Percentiles rank a stretch among this genome's conserved stretches.
phyloP scores from a whole-genome alignment of 495 filamentous ascomycete species.

The Aspergillus biplanus region DNA sequence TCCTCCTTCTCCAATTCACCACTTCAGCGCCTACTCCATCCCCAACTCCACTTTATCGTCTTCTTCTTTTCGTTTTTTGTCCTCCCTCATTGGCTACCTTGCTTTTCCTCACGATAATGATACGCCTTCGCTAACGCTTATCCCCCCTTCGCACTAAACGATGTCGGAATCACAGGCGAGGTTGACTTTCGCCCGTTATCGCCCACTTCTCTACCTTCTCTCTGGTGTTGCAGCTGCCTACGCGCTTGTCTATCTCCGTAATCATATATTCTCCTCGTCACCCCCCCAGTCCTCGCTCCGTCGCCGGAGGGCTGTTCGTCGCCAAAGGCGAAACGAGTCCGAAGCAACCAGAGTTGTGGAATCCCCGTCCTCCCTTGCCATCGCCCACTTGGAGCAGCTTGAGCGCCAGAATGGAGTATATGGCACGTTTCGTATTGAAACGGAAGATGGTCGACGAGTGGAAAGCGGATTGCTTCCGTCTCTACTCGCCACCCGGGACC shows the following conservation, averaged over 20 bases:
- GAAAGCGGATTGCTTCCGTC: slow-evolving; percentile 52
- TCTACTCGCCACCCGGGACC: slow-evolving; percentile 48
- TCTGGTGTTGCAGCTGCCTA: slow-evolving; percentile 54
- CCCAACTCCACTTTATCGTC: neutral
- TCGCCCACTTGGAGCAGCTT: slow-evolving; percentile 48
- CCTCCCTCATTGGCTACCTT: neutral
- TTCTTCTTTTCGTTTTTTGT: neutral
- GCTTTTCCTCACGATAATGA: slow-evolving; percentile 22
- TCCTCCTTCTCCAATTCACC: neutral
- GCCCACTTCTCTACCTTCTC: slow-evolving; percentile 52
- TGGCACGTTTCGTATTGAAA: slow-evolving; percentile 53
- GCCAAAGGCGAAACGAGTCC: slow-evolving; percentile 38
- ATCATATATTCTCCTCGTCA: slow-evolving; percentile 36
- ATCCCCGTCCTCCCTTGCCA: slow-evolving; percentile 46
- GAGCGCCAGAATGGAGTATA: slow-evolving; percentile 53
- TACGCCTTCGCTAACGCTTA: slow-evolving; percentile 22
- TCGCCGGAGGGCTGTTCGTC: slow-evolving; percentile 52
- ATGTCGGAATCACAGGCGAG: slow-evolving; percentile 44
- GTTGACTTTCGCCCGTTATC: slow-evolving; percentile 50
- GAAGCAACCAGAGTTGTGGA: slow-evolving; percentile 31
- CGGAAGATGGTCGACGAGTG: slow-evolving; percentile 50
- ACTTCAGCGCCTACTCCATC: neutral
- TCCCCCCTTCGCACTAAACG: slow-evolving; percentile 24
- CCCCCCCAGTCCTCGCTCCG: slow-evolving; percentile 40
- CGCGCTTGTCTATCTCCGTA: slow-evolving; percentile 51